These are phyloP conservation scores for Dendrobium catenatum DNA, from an alignment of 106 monocot species.

Conservation along the genomic window DNA sequence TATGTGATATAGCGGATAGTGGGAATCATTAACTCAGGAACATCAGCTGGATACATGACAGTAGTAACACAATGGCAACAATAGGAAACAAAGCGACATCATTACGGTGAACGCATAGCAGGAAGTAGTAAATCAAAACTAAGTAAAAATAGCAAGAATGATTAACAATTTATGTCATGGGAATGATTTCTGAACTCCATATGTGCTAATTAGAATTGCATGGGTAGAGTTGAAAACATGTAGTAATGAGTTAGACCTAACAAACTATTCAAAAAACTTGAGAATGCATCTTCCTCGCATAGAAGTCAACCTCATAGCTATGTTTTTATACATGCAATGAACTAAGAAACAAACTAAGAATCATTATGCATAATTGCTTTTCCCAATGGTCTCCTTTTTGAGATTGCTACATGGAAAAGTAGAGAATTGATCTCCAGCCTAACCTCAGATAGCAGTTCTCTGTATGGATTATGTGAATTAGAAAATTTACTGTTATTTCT, in stretches of 20 bases:
- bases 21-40: too few species aligned
- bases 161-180: background rate
- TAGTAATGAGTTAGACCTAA: background rate
- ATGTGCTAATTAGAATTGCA: background rate
- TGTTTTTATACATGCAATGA: background rate
- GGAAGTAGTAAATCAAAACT: too few species aligned
- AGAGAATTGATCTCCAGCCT: too few species aligned
- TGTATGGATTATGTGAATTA: background rate
- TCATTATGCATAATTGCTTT: background rate
- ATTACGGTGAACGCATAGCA: too few species aligned
- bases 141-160: background rate
- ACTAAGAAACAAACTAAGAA: background rate
- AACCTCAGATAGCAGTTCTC: background rate
- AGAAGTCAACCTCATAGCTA: background rate
- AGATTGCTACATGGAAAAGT: background rate
- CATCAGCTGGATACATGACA: too few species aligned
- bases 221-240: background rate
- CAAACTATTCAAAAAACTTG: background rate
- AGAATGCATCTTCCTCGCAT: background rate
- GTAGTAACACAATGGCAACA: too few species aligned
- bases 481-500: background rate
- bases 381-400: background rate
- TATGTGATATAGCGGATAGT: too few species aligned
- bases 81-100: too few species aligned
- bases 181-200: background rate